Evolutionary conservation across 225 moss, liverwort and hornwort genomes (phyloP).

Genomic region (Climacium dendroides): DNA sequence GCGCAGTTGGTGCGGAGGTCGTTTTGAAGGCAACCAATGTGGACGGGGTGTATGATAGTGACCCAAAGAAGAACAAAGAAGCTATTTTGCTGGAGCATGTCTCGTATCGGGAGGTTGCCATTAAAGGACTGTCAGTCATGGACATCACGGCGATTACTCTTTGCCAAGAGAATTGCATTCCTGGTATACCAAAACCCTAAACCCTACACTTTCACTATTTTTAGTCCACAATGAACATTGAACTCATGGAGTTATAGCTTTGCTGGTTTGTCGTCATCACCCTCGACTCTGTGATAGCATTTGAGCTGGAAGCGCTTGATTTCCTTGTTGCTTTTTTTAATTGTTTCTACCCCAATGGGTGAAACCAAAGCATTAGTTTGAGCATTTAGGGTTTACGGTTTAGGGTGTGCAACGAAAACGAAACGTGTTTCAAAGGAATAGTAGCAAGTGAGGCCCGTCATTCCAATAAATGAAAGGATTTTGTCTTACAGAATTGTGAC

Average conservation of each 20-base stretch:
- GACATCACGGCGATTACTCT: conserved; percentile 91
- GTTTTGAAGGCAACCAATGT: conserved; percentile 92
- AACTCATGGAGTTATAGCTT: not conserved
- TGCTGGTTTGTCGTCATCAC: not conserved
- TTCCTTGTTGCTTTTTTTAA: not conserved
- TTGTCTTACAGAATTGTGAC: not conserved
- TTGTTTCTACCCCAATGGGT: not conserved
- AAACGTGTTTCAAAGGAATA: not conserved
- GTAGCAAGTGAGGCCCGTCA: not conserved
- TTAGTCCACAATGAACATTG: not conserved
- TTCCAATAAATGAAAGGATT: not conserved
- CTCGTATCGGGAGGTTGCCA: conserved; percentile 77
- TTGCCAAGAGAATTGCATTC: conserved; percentile 88
- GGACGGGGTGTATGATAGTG: conserved; percentile 81
- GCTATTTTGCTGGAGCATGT: conserved; percentile 72
- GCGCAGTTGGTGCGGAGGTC: conserved; percentile 81
- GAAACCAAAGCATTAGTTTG: not conserved
- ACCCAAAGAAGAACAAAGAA: conserved; percentile 65
- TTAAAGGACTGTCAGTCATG: conserved; percentile 81
- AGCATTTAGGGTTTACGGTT: not conserved
- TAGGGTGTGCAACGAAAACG: not conserved
- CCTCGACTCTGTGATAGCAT: not conserved
- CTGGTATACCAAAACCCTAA: conserved; percentile 21
- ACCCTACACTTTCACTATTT: not conserved
- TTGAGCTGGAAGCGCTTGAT: not conserved